These are phyloP conservation scores for Scenedesmus sp. DNA, from an alignment of 163 green algal genomes.

Conservation along the genomic window DNA sequence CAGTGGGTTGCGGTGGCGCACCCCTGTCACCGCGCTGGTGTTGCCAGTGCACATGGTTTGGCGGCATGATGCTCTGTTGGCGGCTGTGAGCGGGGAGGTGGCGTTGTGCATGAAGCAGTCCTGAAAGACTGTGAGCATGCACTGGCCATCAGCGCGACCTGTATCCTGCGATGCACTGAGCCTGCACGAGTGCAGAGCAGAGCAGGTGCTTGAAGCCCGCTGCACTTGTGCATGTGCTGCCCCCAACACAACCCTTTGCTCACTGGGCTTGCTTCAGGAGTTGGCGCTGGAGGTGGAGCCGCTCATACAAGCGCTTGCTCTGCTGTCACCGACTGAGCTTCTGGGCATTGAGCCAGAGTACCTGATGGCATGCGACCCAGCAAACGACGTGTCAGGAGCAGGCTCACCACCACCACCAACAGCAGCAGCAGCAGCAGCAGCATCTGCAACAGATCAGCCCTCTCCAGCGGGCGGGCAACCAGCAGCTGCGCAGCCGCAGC, in stretches of 20 bases:
- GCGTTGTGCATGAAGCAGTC: no score
- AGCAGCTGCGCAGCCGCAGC: background rate
- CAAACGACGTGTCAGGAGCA: background rate
- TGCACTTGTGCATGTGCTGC: no score
- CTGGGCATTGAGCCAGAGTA: slow-evolving; percentile 27
- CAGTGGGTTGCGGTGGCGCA: background rate
- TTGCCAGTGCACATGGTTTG: slow-evolving; percentile 1
- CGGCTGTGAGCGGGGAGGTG: no score
- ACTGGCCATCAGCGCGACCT: background rate
- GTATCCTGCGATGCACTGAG: background rate
- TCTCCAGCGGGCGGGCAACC: background rate
- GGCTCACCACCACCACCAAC: background rate
- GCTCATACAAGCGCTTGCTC: slow-evolving; percentile 25
- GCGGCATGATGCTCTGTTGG: no score
- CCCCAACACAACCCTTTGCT: background rate
- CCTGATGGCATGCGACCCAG: background rate
- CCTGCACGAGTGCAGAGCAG: background rate
- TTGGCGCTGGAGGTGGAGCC: slow-evolving; percentile 6
- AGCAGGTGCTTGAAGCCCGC: no score
- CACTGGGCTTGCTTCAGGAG: slow-evolving; percentile 31
- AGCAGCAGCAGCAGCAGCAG: background rate
- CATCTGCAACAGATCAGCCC: background rate
- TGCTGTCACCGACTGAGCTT: slow-evolving; percentile 15
- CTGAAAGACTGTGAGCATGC: no score
- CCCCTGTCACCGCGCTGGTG: no score